Evolutionary conservation across 768 basidiomycete species (phyloP).

Genomic region (Lactifluus piperatus): DNA sequence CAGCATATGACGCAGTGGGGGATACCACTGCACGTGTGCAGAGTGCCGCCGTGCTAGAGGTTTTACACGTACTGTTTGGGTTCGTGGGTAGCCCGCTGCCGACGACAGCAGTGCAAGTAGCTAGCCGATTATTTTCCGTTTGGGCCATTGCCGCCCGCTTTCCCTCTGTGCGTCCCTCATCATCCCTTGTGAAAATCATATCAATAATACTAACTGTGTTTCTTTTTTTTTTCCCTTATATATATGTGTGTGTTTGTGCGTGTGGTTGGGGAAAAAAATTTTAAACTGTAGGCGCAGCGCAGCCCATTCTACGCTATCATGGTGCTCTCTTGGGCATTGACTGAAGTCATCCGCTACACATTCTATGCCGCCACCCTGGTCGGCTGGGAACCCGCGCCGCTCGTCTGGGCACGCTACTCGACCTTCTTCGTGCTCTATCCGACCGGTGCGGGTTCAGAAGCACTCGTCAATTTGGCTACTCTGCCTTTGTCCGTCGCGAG

Average conservation of each 20-base stretch:
- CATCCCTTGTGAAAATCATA: neutral
- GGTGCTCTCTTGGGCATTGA: constrained; percentile 87
- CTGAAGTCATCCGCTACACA: constrained; percentile 86
- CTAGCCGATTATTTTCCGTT: constrained; percentile 71
- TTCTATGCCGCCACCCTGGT: constrained; percentile 73
- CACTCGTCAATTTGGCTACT: constrained; percentile 70
- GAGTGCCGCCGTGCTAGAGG: constrained; percentile 74
- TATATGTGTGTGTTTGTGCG: too few relatives aligned
- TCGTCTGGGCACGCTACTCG: constrained; percentile 79
- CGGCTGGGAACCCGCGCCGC: constrained; percentile 37
- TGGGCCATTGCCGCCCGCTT: constrained; percentile 75
- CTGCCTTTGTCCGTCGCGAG: constrained; percentile 43
- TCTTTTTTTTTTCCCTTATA: too few relatives aligned
- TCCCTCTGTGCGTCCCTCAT: constrained; percentile 39
- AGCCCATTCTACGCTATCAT: constrained; percentile 83
- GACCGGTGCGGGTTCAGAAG: constrained; percentile 85
- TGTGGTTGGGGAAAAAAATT: neutral
- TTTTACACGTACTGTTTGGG: constrained; percentile 69
- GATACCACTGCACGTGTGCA: constrained; percentile 63
- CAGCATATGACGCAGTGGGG: constrained; percentile 57
- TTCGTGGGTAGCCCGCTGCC: constrained; percentile 70
- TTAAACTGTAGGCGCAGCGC: constrained; percentile 47
- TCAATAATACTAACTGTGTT: too few relatives aligned
- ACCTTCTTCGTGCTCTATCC: constrained; percentile 94
- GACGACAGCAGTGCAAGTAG: constrained; percentile 75